Conservation (phyloP, 2,329 filamentous ascomycete genomes). For the Didymosphaeria variabile region DNA sequence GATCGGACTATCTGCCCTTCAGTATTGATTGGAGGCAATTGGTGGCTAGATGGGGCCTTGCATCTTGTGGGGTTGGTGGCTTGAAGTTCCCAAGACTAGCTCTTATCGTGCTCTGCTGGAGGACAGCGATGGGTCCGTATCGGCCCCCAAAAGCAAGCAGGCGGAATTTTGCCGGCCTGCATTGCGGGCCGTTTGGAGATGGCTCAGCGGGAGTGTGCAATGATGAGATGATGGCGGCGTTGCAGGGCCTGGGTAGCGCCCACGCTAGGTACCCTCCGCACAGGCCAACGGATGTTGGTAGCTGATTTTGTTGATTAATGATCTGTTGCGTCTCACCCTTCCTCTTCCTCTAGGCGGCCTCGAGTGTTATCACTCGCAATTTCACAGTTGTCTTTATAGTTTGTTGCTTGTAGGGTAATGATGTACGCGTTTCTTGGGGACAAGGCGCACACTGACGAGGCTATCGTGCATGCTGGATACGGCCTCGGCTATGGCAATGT, state of each 20-base stretch:
- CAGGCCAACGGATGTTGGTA: conserved; percentile 8
- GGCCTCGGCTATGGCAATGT: conserved; percentile 14
- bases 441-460: conserved; percentile 12
- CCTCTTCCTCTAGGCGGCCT: conserved; percentile 7
- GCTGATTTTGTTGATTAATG: conserved; percentile 10
- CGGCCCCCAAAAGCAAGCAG: neutral
- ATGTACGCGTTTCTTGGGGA: conserved; percentile 13
- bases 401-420: conserved; percentile 1
- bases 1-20: conserved; percentile 4
- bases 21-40: conserved; percentile 5
- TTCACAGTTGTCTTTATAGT: neutral
- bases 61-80: conserved; percentile 11
- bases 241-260: neutral
- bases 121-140: neutral
- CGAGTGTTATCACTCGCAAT: conserved; percentile 8
- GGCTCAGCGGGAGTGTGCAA: neutral
- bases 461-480: conserved; percentile 5
- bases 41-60: neutral
- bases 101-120: conserved; percentile 1
- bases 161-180: conserved; percentile 8
- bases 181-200: conserved; percentile 5
- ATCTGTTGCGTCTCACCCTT: conserved; percentile 3
- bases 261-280: conserved; percentile 2
- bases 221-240: neutral
- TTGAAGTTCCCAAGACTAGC: neutral